Evolutionary conservation across 2,329 filamentous ascomycete species (phyloP), one percentile per base, ranked within the genome.

Genomic region (Cladophialophora psammophila): DNA sequence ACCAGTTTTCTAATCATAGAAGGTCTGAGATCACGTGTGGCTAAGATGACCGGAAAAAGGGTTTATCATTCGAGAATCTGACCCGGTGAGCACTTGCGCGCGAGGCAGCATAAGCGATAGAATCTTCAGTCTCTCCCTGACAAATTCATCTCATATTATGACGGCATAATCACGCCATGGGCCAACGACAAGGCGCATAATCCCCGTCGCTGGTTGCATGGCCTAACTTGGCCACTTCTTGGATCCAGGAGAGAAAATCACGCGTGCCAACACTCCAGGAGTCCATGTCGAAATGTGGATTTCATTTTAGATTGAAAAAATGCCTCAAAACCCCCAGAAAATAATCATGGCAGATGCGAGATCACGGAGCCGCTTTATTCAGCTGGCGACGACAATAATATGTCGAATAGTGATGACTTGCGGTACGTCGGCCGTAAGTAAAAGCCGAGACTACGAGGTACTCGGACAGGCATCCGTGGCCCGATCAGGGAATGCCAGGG

Each of bases 51-150:
- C 10, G 36, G 10, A 50, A 26, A 26, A 26, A 63, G 12, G 48
- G 56, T 15, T 13, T 53, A 53, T 48, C 34, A 31, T 40, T 65
- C 58, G 38, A 65, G 52, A 65, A 63, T 66, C 64, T 66, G 58
- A 59, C 60, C n/a, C 20, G 59, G 59, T 59, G 64, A 63, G 64
- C 64, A 66, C 53, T 63, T 66, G 54, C 31, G 42, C 52, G 52
- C 56, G 62, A 60, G 62, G 45, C 20, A 40, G 42, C 45, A 53
- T 53, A 52, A 53, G 45, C 45, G 35, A 40, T 34, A 34, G 55
- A 58, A 34, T 26, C 10, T 54, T 54, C 18, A 8, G 18, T 61
- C 13, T 34, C 32, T 15, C 3, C 32, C 15, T 31, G 42, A 61
- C 59, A 54, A 53, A 54, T 54, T 32, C 45, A 61, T n/a, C 59